Conservation (phyloP, 1,284 basidiomycete genomes). For the Schizophyllum amplum region DNA sequence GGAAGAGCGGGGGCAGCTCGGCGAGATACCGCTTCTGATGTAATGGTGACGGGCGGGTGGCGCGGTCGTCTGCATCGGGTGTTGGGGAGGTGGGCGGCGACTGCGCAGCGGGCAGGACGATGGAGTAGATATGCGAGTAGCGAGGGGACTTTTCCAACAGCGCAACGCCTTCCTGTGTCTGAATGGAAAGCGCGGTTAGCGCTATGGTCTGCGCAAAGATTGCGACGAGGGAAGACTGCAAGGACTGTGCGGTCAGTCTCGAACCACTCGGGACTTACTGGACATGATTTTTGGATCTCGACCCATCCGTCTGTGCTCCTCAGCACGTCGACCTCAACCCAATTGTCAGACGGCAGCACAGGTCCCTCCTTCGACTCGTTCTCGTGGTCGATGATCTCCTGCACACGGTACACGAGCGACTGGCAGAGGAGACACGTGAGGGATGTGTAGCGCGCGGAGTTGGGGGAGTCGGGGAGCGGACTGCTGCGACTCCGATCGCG, state of each 20-base stretch:
- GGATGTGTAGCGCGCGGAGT: constrained; percentile 50
- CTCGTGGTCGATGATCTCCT: constrained; percentile 48
- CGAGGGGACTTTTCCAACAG: constrained; percentile 35
- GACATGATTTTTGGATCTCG: constrained; percentile 53
- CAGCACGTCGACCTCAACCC: constrained; percentile 65
- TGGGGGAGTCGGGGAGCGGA: constrained; percentile 34
- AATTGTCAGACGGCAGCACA: constrained; percentile 62
- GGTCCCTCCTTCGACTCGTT: constrained; percentile 59
- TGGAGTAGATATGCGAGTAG: constrained; percentile 45
- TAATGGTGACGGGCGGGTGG: background rate
- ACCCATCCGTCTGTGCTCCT: constrained; percentile 65
- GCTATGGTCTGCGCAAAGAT: background rate
- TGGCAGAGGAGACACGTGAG: constrained; percentile 66
- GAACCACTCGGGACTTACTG: constrained; percentile 43
- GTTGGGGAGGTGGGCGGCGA: constrained; percentile 26
- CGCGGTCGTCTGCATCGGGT: constrained; percentile 17
- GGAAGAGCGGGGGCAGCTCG: constrained; percentile 49
- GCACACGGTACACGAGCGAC: constrained; percentile 59
- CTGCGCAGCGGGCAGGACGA: constrained; percentile 37
- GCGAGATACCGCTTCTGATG: constrained; percentile 29
- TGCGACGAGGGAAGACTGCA: background rate
- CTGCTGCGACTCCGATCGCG: constrained; percentile 47
- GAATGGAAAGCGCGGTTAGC: constrained; percentile 6
- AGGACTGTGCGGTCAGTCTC: background rate
- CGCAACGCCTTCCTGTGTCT: constrained; percentile 42